Evolutionary conservation across 2,329 filamentous ascomycete genomes (phyloP), one percentile per base, ranked within the genome.

Genomic region (Gnomoniopsis sp.): DNA sequence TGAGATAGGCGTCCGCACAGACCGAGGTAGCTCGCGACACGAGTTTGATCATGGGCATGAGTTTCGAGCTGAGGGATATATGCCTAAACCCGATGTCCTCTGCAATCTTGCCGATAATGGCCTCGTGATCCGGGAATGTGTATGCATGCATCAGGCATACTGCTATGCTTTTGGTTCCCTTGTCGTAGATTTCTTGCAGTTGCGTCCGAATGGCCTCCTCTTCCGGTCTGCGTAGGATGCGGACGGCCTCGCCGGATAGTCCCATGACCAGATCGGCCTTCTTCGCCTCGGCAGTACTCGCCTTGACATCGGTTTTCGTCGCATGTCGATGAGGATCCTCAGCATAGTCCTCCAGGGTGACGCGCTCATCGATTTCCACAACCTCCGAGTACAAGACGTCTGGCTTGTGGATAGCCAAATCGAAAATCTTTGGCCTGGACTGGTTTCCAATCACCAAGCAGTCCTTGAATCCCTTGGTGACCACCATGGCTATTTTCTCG

Each of bases 121-220:
- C 86, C 70, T 97, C 93, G 66, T 97, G 93, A 52, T 89, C 85
- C 1, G 91, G 91, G 68, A 91, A 97, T 0, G 91, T 96, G 70
- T 96, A 97, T 4, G 89, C 89, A 69, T 97, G 93, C 87, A 96
- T 93, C 60, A 97, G 75, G 66, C 91, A 96, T 1, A 97, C 91
- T 3, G 93, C 92, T 65, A 97, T 88, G 70, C 90, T 96, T 62
- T 82, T 82, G 65, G 96, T 87, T 0, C 90, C 90, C 34, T 80
- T 76, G 62, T 89, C 83, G 62, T 84, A 89, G 3, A 96, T 78
- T 6, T 80, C 78, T 70, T 90, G 79, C 48, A 93, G 72, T 67
- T 90, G 83, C 14, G 77, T 70, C 61, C 80, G 74, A 62, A 90
- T 85, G 23, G 72, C 75, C 4, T 77, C 74, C 63, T 84, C 79